These are phyloP conservation scores for Curvularia lunata DNA, from an alignment of 2,329 filamentous ascomycete genomes.

Conservation along the genomic window DNA sequence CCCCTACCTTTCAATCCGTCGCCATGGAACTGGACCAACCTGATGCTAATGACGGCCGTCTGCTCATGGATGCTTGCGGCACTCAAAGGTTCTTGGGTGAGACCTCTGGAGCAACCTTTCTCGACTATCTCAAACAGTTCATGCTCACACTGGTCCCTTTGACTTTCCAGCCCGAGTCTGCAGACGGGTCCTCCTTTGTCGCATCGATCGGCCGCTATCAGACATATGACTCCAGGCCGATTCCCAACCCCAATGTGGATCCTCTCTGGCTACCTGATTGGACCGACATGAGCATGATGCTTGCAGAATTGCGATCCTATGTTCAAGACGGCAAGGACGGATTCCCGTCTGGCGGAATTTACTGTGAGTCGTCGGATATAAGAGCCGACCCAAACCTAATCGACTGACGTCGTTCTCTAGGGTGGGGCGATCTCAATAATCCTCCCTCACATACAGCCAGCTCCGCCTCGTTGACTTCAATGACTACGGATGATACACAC, in stretches of 20 bases:
- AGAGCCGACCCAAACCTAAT: background rate
- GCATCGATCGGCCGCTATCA: conserved; percentile 34
- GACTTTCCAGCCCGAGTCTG: conserved; percentile 22
- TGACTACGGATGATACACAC: conserved; percentile 27
- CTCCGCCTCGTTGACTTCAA: conserved; percentile 22
- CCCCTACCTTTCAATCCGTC: conserved; percentile 16
- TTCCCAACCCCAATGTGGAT: conserved; percentile 34
- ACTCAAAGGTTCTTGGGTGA: conserved; percentile 31
- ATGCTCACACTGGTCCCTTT: conserved; percentile 33
- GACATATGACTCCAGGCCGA: conserved; percentile 37
- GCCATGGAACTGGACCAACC: conserved; percentile 12
- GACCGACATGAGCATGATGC: conserved; percentile 31
- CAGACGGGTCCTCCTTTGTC: conserved; percentile 30
- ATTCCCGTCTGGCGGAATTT: conserved; percentile 32
- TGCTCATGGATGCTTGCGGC: conserved; percentile 30
- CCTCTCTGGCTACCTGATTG: conserved; percentile 34
- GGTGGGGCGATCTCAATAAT: conserved; percentile 33
- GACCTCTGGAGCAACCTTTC: conserved; percentile 36
- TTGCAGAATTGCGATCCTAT: conserved; percentile 28
- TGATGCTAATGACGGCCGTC: conserved; percentile 22
- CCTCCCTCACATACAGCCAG: conserved; percentile 19
- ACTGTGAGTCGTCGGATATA: conserved; percentile 19
- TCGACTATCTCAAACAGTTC: conserved; percentile 35
- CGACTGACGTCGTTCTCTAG: conserved; percentile 4
- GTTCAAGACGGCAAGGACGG: conserved; percentile 35